Base-by-base conservation (phyloP, 495 filamentous ascomycete genomes). In the Penicillium bialowiezense region DNA sequence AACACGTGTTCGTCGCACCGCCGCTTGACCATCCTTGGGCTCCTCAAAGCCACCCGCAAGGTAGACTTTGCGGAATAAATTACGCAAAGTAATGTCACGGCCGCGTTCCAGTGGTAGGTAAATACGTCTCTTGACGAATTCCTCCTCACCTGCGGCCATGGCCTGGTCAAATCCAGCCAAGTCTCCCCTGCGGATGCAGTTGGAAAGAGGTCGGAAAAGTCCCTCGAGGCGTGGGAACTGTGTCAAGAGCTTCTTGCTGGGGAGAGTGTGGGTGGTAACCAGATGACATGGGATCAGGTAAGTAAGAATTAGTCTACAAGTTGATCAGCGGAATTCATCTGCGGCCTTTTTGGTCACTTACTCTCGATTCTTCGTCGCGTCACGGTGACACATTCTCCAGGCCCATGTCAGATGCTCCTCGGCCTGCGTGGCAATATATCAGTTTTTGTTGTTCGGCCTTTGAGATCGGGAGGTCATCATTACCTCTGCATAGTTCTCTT, bases 271-370 rank as follows among this genome's bases (percentile, higher is more conserved):
- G 0, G 83, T 88, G 8, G 88, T 97, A 33, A 97, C 78, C 26
- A 98, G 82, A 44, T 86, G 89, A 51, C 89, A 95, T 1, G 93
- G 93, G 43, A 98, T 87, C 15, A 98, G 83, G 56, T 98, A 97
- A 2, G 88, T 95, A n/a, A 97, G 77, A 50, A 98, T 96, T 36
- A 95, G 74, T 60, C 89, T 95, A 51, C 0, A 34, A 10, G 13
- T 21, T 5, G 6, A 51, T 77, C 42, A 76, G 70, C 56, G 23
- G 40, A 28, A 24, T 8, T 1, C 88, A 71, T 60, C 83, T 90
- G 48, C 0, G 20, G 12, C 13, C 29, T 1, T n/a, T 1, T n/a
- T 34, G 12, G 17, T n/a, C 14, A 74, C 81, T 62, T 52, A 93
- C 85, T 96, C 88, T 58, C 84, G 82, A 59, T 97, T 97, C 50